Evolutionary conservation across 2,329 filamentous ascomycete genomes (phyloP).

Genomic region (Rosellinia necatrix): DNA sequence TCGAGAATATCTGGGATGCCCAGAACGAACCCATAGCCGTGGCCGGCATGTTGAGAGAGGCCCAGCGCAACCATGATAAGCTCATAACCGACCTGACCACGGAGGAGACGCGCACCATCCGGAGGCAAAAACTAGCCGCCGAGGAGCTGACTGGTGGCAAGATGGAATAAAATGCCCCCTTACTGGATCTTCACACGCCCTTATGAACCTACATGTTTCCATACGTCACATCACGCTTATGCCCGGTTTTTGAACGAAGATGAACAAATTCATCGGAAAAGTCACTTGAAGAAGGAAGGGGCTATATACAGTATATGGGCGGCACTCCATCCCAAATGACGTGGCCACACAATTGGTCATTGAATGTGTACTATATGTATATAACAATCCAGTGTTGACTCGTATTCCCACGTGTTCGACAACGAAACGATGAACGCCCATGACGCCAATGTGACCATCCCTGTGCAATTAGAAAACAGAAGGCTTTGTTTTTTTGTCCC

Average conservation of each 20-base stretch:
- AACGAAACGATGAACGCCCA: slow-evolving; percentile 22
- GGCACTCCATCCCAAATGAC: slow-evolving; percentile 12
- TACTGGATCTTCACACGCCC: too few relatives aligned
- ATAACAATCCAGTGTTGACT: slow-evolving; percentile 28
- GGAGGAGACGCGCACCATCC: slow-evolving; percentile 51
- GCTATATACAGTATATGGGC: neutral
- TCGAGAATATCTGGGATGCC: slow-evolving; percentile 58
- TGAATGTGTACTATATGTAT: slow-evolving; percentile 38
- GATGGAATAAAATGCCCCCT: too few relatives aligned
- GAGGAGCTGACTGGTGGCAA: slow-evolving; percentile 65
- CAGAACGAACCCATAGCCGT: slow-evolving; percentile 53
- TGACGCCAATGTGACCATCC: slow-evolving; percentile 20
- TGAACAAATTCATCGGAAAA: neutral
- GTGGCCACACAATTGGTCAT: slow-evolving; percentile 12
- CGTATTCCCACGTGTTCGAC: slow-evolving; percentile 12
- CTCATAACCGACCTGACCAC: slow-evolving; percentile 43
- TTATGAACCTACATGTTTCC: neutral
- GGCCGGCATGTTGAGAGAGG: slow-evolving; percentile 49
- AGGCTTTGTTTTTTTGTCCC: too few relatives aligned
- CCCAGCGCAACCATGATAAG: slow-evolving; percentile 36
- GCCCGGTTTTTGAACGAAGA: neutral
- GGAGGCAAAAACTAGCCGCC: slow-evolving; percentile 59
- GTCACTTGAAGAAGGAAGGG: neutral
- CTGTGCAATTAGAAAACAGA: slow-evolving; percentile 26
- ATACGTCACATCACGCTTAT: neutral